Conservation (phyloP, 2,329 filamentous ascomycete species). For the Neonectria magnoliae region DNA sequence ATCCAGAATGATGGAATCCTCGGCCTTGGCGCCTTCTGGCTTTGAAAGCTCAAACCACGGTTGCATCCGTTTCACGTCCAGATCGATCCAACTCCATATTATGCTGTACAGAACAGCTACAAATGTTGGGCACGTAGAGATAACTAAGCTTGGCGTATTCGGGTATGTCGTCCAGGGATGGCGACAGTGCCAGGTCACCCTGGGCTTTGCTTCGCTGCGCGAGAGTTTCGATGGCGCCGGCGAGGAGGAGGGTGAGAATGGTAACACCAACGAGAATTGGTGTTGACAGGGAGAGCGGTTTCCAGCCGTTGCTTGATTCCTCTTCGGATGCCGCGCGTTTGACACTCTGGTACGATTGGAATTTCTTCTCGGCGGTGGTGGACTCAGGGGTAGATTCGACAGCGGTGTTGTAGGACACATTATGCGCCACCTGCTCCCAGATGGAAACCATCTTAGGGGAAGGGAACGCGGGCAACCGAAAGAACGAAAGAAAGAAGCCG, state of each 20-base stretch:
- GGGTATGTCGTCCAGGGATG: conserved; percentile 47
- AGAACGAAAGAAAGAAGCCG: not conserved
- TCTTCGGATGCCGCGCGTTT: not conserved
- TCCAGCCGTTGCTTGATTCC: conserved; percentile 25
- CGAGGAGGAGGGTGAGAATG: conserved; percentile 50
- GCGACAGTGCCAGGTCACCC: conserved; percentile 52
- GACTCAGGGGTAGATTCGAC: conserved; percentile 9
- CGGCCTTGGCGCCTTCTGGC: conserved; percentile 51
- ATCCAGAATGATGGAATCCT: conserved; percentile 60
- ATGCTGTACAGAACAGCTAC: conserved; percentile 65
- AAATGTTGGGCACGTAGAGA: conserved; percentile 62
- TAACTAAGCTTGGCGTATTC: conserved; percentile 51
- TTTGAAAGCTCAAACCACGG: conserved; percentile 68
- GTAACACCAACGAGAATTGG: conserved; percentile 52
- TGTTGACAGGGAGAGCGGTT: conserved; percentile 36
- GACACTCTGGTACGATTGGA: not conserved
- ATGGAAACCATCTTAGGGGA: conserved; percentile 8
- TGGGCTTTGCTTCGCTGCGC: conserved; percentile 51
- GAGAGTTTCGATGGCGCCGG: conserved; percentile 56
- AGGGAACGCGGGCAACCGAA: not conserved
- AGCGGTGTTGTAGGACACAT: conserved; percentile 10
- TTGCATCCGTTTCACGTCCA: conserved; percentile 67
- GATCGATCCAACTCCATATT: conserved; percentile 67
- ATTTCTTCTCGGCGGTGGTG: conserved; percentile 12
- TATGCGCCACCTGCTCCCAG: conserved; percentile 10